Percentiles rank a stretch among this genome's conserved stretches.
Conservation (phyloP, 1,284 basidiomycete species). For the Somion occarium region DNA sequence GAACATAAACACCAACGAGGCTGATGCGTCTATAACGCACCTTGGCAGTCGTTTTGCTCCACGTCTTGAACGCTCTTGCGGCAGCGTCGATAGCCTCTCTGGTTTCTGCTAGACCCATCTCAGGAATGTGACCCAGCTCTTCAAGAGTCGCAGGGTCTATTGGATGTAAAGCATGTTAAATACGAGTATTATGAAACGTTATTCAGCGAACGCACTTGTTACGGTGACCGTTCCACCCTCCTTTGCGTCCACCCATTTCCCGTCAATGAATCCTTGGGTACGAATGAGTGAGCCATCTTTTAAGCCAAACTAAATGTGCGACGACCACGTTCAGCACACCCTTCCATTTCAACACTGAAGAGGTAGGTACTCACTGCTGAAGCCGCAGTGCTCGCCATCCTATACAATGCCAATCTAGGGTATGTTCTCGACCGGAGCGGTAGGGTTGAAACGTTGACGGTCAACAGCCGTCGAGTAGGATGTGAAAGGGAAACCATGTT, state of each 20-base stretch:
- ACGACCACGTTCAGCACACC: not conserved
- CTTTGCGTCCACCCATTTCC: constrained; percentile 79
- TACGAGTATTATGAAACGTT: no score
- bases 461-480: no score
- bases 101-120: constrained; percentile 82
- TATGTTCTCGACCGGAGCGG: no score
- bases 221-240: constrained; percentile 70
- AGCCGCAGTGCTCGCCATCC: constrained; percentile 24
- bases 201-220: constrained; percentile 55
- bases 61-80: constrained; percentile 69
- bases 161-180: constrained; percentile 1
- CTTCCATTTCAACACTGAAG: not conserved
- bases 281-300: constrained; percentile 75
- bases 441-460: no score
- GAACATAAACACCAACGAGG: not conserved
- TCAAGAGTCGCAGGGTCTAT: constrained; percentile 83
- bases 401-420: constrained; percentile 17
- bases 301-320: constrained; percentile 53
- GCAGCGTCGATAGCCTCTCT: constrained; percentile 79
- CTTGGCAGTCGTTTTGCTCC: constrained; percentile 80
- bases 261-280: constrained; percentile 74
- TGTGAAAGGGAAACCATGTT: no score
- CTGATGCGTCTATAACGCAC: constrained; percentile 35
- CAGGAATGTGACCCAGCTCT: constrained; percentile 77
- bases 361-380: constrained; percentile 3